Percentiles rank a stretch among this genome's conserved stretches.
Conservation (phyloP, 805 yeast genomes). For the Naumovozyma castellii region DNA sequence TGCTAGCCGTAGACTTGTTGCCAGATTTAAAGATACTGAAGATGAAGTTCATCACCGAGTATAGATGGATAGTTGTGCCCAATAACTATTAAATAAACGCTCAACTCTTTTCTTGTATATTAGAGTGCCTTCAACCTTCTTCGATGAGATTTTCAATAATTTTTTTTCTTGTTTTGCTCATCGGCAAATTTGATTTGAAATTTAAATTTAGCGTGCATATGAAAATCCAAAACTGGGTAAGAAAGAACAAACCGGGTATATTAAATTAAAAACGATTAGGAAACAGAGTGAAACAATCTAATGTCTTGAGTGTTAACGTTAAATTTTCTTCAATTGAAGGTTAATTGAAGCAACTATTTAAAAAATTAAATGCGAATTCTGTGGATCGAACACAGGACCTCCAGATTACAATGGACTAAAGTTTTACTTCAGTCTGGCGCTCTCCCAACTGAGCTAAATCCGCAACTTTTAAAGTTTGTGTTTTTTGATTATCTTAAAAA, state of each 20-base stretch:
- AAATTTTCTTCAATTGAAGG: background rate
- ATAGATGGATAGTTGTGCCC: background rate
- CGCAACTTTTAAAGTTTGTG: constrained; percentile 17
- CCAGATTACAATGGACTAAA: background rate
- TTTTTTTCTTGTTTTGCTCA: no score
- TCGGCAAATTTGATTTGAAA: no score
- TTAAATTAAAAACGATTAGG: no score
- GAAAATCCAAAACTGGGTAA: no score
- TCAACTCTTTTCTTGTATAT: no score
- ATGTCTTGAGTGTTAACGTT: no score
- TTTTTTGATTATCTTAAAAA: no score
- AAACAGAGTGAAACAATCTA: no score
- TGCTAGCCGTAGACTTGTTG: constrained; percentile 1
- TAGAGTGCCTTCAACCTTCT: background rate
- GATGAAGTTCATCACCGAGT: constrained; percentile 11
- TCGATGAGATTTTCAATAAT: background rate
- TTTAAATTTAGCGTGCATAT: no score
- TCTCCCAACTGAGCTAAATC: constrained; percentile 39
- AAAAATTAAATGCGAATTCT: background rate
- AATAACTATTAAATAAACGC: no score
- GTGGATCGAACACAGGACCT: constrained; percentile 1
- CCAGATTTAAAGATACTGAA: constrained; percentile 10
- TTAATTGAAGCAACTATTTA: no score
- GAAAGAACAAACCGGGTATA: no score
- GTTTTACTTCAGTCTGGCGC: constrained; percentile 36